phyloP scores from a whole-genome alignment of 306 rosid genomes.

The apple (Malus domestica) region DNA sequence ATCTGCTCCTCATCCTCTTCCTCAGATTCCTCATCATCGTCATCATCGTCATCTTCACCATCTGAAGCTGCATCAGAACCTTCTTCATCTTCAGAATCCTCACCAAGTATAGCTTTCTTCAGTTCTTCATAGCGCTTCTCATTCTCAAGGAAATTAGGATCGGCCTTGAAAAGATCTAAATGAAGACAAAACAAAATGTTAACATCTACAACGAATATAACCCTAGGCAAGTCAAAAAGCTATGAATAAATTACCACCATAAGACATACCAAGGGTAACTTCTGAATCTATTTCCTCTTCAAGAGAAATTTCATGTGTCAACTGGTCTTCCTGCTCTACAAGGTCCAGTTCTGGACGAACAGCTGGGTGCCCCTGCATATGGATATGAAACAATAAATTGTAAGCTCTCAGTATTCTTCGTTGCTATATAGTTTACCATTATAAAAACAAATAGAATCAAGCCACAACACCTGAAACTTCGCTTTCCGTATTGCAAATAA shows the following conservation, averaged over 20 bases:
- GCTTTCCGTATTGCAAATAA: slow-evolving; percentile 86
- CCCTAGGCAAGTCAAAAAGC: background rate
- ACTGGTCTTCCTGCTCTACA: slow-evolving; percentile 54
- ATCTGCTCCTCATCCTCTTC: slow-evolving; percentile 68
- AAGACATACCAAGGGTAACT: slow-evolving; percentile 41
- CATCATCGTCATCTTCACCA: slow-evolving; percentile 17
- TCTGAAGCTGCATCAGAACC: slow-evolving; percentile 61
- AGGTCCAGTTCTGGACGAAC: slow-evolving; percentile 58
- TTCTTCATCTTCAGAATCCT: slow-evolving; percentile 59
- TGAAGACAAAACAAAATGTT: background rate
- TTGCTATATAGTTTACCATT: background rate
- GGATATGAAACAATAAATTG: background rate
- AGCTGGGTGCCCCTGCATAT: slow-evolving; percentile 52
- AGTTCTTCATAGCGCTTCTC: slow-evolving; percentile 80
- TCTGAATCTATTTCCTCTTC: slow-evolving; percentile 44
- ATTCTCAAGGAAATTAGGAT: slow-evolving; percentile 64
- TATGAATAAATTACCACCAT: background rate
- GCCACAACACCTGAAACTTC: slow-evolving; percentile 63
- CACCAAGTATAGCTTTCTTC: slow-evolving; percentile 66
- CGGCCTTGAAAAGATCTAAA: slow-evolving; percentile 74
- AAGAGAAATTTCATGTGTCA: slow-evolving; percentile 52
- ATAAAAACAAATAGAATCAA: background rate
- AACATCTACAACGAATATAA: background rate
- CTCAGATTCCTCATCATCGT: slow-evolving; percentile 40
- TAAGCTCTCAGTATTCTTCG: background rate